Evolutionary conservation across 116 monocot genomes (phyloP).

Genomic region (Zostera marina): DNA sequence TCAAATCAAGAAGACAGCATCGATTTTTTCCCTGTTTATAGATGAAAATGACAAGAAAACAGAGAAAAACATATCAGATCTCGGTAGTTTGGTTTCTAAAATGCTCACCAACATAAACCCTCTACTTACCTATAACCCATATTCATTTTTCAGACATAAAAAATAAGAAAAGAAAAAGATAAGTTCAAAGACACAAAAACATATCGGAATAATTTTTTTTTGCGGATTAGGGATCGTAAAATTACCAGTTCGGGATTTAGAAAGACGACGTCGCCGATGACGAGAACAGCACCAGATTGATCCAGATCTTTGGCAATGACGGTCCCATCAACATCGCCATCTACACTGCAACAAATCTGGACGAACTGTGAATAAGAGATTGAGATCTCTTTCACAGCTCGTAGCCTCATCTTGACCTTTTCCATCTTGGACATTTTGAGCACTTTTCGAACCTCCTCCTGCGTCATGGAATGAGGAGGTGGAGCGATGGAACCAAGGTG

Average conservation of each 20-base stretch:
- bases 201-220: background rate
- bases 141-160: background rate
- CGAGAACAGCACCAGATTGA: slow-evolving; percentile 32
- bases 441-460: slow-evolving; percentile 9
- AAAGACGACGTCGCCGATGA: slow-evolving; percentile 35
- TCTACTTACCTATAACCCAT: background rate
- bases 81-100: slow-evolving; percentile 1
- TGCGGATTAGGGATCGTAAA: background rate
- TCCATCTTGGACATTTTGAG: background rate
- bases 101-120: background rate
- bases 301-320: slow-evolving; percentile 30
- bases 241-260: slow-evolving; percentile 40
- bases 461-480: slow-evolving; percentile 10
- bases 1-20: background rate
- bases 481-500: slow-evolving; percentile 14
- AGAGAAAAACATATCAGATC: slow-evolving; percentile 10
- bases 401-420: background rate
- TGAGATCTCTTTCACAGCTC: background rate
- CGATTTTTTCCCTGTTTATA: slow-evolving; percentile 4
- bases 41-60: slow-evolving; percentile 1
- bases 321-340: background rate
- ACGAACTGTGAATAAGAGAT: background rate
- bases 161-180: background rate
- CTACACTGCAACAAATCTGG: background rate
- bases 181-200: background rate